Percentiles rank a stretch among this genome's conserved stretches.
Evolutionary conservation across 2,329 filamentous ascomycete genomes (phyloP).

Genomic region (Alternaria burnsii): DNA sequence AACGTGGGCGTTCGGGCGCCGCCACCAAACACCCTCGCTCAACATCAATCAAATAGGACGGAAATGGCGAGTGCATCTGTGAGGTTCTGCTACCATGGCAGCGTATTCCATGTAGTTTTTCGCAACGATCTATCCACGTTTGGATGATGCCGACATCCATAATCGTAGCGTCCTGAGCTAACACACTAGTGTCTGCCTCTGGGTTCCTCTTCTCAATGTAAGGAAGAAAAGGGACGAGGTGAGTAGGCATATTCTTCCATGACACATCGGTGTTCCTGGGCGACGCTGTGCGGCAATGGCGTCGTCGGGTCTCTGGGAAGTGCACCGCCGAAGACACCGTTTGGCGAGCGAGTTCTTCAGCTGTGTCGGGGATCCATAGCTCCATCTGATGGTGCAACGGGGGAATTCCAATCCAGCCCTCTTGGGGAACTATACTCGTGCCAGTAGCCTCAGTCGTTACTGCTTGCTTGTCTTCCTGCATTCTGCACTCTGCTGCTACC

Average conservation of each 20-base stretch:
- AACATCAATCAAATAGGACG: slow-evolving; percentile 17
- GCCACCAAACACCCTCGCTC: slow-evolving; percentile 9
- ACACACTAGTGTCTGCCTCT: neutral
- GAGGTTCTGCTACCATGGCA: neutral
- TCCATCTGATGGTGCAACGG: neutral
- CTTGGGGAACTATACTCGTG: neutral
- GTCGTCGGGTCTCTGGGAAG: neutral
- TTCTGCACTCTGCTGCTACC: neutral
- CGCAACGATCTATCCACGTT: neutral
- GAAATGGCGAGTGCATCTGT: neutral
- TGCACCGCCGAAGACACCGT: neutral
- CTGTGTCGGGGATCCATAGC: neutral
- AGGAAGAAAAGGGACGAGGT: neutral
- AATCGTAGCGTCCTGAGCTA: neutral
- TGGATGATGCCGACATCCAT: neutral
- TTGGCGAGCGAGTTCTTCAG: neutral
- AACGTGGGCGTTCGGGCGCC: slow-evolving; percentile 11
- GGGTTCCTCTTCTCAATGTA: neutral
- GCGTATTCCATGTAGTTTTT: neutral
- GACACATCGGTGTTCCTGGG: neutral
- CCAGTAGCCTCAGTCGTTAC: neutral
- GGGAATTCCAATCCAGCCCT: neutral
- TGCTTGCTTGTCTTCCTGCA: neutral
- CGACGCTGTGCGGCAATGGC: neutral
- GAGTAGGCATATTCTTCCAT: neutral